These are phyloP conservation scores for Trichoderma sp. DNA, from an alignment of 2,329 filamentous ascomycete genomes.

Conservation along the genomic window DNA sequence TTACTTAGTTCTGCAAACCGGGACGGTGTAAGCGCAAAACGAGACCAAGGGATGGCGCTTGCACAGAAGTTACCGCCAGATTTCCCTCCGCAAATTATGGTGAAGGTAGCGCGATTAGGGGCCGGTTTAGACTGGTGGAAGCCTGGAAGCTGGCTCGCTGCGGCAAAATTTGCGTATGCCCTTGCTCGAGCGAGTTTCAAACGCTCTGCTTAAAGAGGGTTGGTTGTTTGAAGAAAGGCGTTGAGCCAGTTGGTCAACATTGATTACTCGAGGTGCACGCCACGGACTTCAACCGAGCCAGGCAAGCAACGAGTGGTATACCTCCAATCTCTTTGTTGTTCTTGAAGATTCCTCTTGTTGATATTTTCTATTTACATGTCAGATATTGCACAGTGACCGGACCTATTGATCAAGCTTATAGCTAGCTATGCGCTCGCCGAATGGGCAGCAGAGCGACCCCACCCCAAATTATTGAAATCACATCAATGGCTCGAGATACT, in stretches of 20 bases:
- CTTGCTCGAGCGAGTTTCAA: not conserved
- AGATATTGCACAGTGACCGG: not conserved
- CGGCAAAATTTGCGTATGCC: not conserved
- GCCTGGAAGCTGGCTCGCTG: not conserved
- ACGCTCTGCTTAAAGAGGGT: not conserved
- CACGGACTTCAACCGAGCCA: not conserved
- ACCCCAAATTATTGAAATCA: not conserved
- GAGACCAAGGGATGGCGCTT: not conserved
- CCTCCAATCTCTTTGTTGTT: not conserved
- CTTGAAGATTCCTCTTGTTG: not conserved
- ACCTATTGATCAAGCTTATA: not conserved
- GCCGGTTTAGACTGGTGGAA: not conserved
- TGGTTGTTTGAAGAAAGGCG: not conserved
- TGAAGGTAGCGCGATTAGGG: not conserved
- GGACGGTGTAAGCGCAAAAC: not conserved
- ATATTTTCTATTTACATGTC: not conserved
- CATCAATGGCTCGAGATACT: not conserved
- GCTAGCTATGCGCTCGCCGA: not conserved
- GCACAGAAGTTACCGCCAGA: not conserved
- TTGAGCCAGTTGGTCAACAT: not conserved
- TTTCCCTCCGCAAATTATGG: not conserved
- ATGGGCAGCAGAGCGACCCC: not conserved
- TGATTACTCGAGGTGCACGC: not conserved
- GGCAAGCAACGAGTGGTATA: not conserved
- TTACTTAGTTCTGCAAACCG: not conserved